Base-by-base conservation (phyloP, 2,329 filamentous ascomycete species). In the Pseudocercospora pini-densiflorae region DNA sequence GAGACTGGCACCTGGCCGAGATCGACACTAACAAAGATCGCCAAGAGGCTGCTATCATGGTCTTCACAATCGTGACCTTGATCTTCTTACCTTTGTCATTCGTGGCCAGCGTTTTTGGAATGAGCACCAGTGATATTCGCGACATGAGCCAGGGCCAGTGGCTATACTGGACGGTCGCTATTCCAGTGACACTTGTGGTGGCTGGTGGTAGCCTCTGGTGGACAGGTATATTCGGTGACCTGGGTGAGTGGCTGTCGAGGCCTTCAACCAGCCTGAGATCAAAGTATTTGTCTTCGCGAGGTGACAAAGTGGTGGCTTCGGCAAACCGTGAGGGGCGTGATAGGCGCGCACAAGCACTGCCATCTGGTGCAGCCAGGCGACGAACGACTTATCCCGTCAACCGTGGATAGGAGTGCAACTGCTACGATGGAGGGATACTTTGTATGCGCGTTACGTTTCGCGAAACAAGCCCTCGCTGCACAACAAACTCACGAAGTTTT, bases 1-100 rank as follows among this genome's bases (percentile, higher is more conserved):
- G 64, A 5, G 64, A 63, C 45, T 67, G 64, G 64, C 64, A 63
- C 40, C 19, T 61, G 29, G 55, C 40, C 43, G 62, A 62, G 5
- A 67, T 67, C 31, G 59, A 67, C 29, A 64, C 62, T 2, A 64
- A 67, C 47, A 67, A 67, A 19, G 65, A 67, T 24, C 58, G 62
- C 23, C 65, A 67, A 45, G 65, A 67, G 55, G 59, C 58, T 27
- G 65, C 61, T 21, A 67, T 67, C 47, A 27, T 81, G 3, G 77
- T 81, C 29, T 82, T 82, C 66, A 81, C 79, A 6, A 78, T 81
- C 33, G 78, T 81, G 31, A 82, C 80, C 0, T 78, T 81, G 58
- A 75, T 81, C 36, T 81, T 81, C 58, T 75, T 82, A 6, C 80
- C 80, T 0, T 70, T 82, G 8, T 81, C 78, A 3, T 82, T 82